phyloP scores from a whole-genome alignment of 2,329 filamentous ascomycete species.

The Fulvia fulva region DNA sequence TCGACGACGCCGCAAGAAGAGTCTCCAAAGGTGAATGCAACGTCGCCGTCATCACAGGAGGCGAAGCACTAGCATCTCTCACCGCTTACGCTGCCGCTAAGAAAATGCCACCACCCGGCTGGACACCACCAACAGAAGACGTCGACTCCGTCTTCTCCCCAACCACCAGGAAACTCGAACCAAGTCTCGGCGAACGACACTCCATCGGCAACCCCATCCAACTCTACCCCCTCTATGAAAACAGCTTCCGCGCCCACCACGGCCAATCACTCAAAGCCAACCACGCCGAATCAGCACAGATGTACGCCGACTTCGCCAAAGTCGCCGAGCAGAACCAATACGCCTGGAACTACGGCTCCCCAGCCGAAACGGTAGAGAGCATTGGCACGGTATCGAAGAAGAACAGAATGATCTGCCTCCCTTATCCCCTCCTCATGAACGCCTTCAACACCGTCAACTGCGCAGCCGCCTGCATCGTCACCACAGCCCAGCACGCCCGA shows the following conservation, averaged over 20 bases:
- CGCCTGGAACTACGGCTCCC: constrained; percentile 56
- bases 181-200: constrained; percentile 40
- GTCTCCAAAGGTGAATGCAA: constrained; percentile 52
- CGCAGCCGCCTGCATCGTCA: constrained; percentile 58
- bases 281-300: constrained; percentile 53
- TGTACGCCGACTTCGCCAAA: constrained; percentile 60
- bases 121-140: constrained; percentile 49
- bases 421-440: constrained; percentile 67
- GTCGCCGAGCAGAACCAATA: constrained; percentile 51
- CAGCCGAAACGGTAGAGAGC: constrained; percentile 42
- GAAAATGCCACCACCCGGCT: constrained; percentile 56
- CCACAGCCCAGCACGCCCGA: constrained; percentile 52
- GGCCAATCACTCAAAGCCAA: constrained; percentile 55
- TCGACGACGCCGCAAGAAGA: constrained; percentile 60
- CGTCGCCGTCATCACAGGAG: constrained; percentile 59
- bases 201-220: constrained; percentile 61
- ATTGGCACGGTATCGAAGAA: constrained; percentile 54
- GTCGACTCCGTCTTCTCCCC: constrained; percentile 50
- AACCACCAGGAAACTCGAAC: constrained; percentile 43
- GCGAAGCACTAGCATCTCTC: constrained; percentile 60
- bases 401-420: constrained; percentile 66
- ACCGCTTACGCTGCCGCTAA: constrained; percentile 50
- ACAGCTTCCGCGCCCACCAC: constrained; percentile 56
- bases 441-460: constrained; percentile 67
- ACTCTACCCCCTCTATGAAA: constrained; percentile 57